Base-by-base conservation (phyloP, 2,329 filamentous ascomycete species). In the Colletotrichum gloeosporioides region DNA sequence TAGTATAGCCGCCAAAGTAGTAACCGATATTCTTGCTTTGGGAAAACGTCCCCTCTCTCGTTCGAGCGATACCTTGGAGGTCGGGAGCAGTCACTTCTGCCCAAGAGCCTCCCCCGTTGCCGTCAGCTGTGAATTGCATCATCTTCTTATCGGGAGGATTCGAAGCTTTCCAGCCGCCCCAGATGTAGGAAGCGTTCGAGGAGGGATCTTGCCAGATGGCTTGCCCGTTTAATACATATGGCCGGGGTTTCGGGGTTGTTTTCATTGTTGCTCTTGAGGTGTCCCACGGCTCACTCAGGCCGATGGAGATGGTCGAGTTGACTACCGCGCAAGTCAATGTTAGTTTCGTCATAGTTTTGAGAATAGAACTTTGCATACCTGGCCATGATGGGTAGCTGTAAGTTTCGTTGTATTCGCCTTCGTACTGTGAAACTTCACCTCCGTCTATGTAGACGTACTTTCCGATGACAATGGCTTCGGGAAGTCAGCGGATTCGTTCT, bases 241-340 rank as follows among this genome's bases (percentile, higher is more conserved):
- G 0, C 39, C 0, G 8, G 18, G 0, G 0, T 49, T 49, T 44
- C 9, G 0, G 9, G 18, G 18, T 49, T 49, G 9, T n/a, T 49
- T 49, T 49, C 39, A n/a, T 49, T 18, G 39, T n/a, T 18, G n/a
- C 39, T 18, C 3, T 49, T 12, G 9, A 12, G 39, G 39, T 3
- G 39, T 49, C 39, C 39, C 39, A 49, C 0, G 3, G 39, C 39
- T 49, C 5, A n/a, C 0, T 49, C 0, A n/a, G 39, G 39, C 9
- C 5, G 0, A 49, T 49, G 39, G 39, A 49, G 9, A 49, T 49
- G 18, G 39, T 49, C 18, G 39, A 49, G 1, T 49, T 49, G 9
- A 49, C 39, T 49, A n/a, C 2, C 36, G 0, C 9, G 39, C 18
- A 49, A n/a, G 0, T 7, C 39, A 49, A 4, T 9, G 0, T 49